A percentile compares a stretch with the other conserved stretches of the same genome.
Evolutionary conservation across 2,329 filamentous ascomycete species (phyloP).

Genomic region (Talaromyces sp.): DNA sequence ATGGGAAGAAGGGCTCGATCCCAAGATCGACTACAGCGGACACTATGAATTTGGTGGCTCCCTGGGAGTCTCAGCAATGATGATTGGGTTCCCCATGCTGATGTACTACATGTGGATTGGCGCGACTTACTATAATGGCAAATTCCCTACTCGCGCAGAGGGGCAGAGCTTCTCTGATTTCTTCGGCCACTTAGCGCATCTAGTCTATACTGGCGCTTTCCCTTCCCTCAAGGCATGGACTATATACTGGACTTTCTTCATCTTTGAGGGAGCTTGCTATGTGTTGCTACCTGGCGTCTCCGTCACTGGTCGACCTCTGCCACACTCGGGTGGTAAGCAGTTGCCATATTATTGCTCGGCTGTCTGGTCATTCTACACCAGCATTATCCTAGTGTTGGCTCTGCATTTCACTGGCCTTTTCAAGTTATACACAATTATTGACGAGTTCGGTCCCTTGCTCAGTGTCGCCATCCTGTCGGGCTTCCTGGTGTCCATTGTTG

Average conservation of each 20-base stretch:
- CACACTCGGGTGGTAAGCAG: slow-evolving; percentile 80
- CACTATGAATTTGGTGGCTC: slow-evolving; percentile 85
- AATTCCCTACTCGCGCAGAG: slow-evolving; percentile 68
- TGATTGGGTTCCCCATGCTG: slow-evolving; percentile 87
- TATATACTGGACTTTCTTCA: slow-evolving; percentile 93
- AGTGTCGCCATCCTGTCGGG: slow-evolving; percentile 91
- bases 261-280: slow-evolving; percentile 83
- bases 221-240: slow-evolving; percentile 80
- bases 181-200: slow-evolving; percentile 65
- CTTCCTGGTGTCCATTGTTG: slow-evolving; percentile 77
- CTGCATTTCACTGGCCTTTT: slow-evolving; percentile 85
- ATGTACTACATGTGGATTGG: slow-evolving; percentile 99
- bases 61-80: slow-evolving; percentile 77
- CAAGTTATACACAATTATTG: slow-evolving; percentile 86
- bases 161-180: slow-evolving; percentile 74
- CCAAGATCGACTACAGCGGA: slow-evolving; percentile 52
- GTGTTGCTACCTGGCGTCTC: slow-evolving; percentile 84
- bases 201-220: slow-evolving; percentile 83
- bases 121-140: slow-evolving; percentile 86
- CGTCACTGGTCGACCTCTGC: slow-evolving; percentile 83
- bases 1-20: slow-evolving; percentile 45
- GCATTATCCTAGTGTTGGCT: slow-evolving; percentile 68
- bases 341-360: slow-evolving; percentile 94
- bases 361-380: slow-evolving; percentile 83
- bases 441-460: slow-evolving; percentile 92